Conservation (phyloP, 1,139 yeast species). For the Debaryomyces udenii region DNA sequence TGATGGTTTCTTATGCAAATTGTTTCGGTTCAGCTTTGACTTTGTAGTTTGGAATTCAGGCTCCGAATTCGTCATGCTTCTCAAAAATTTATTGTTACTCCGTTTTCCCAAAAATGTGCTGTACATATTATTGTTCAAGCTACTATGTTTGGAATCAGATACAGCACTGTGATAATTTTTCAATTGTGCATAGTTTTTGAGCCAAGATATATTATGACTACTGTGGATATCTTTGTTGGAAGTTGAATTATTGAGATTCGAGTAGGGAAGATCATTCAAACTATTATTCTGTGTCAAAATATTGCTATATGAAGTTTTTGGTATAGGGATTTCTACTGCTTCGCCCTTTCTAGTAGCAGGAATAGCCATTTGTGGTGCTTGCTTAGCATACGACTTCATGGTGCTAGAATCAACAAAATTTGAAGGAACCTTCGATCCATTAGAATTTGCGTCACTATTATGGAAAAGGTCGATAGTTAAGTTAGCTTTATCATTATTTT, state of each 20-base stretch:
- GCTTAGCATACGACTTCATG: conserved; percentile 46
- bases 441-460: conserved; percentile 8
- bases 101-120: conserved; percentile 24
- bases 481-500: conserved; percentile 2
- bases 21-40: conserved; percentile 9
- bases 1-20: conserved; percentile 8
- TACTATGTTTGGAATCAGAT: conserved; percentile 16
- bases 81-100: conserved; percentile 17
- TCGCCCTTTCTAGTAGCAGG: conserved; percentile 83
- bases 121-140: conserved; percentile 28
- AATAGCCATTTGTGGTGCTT: conserved; percentile 79
- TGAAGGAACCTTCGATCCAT: neutral
- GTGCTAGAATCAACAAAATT: conserved; percentile 6
- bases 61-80: neutral
- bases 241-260: neutral
- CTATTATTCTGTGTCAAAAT: conserved; percentile 10
- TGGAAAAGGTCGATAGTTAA: neutral
- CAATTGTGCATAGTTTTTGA: conserved; percentile 29
- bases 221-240: conserved; percentile 12
- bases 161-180: conserved; percentile 12
- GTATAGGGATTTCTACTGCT: conserved; percentile 66
- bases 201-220: conserved; percentile 22
- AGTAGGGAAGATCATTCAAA: conserved; percentile 2
- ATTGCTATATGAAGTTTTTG: conserved; percentile 29
- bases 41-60: conserved; percentile 14